phyloP scores from a whole-genome alignment of 768 basidiomycete species.

The Agrocybe chaxingu region DNA sequence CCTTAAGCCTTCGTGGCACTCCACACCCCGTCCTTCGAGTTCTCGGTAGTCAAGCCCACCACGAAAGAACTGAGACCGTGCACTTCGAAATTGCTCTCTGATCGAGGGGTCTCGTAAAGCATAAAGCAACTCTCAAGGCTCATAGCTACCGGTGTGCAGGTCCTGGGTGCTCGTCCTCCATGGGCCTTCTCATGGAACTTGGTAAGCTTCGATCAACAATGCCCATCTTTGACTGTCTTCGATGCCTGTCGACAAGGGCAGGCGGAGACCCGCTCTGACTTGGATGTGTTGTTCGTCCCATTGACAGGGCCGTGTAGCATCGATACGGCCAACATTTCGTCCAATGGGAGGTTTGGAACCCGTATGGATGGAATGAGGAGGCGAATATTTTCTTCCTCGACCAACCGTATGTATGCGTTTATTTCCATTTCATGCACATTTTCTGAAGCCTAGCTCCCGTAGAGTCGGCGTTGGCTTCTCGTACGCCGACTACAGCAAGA shows the following conservation, averaged over 20 bases:
- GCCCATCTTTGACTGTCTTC: neutral
- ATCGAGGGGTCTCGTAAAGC: too few species aligned
- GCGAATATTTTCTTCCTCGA: slow-evolving; percentile 73
- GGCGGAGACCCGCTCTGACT: neutral
- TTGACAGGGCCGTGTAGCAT: slow-evolving; percentile 41
- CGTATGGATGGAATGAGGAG: slow-evolving; percentile 61
- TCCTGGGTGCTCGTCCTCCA: slow-evolving; percentile 49
- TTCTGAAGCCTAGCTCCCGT: neutral
- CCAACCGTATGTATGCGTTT: slow-evolving; percentile 41
- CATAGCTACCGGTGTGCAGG: slow-evolving; percentile 31
- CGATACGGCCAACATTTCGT: slow-evolving; percentile 50
- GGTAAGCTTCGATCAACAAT: slow-evolving; percentile 35
- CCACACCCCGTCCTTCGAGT: neutral
- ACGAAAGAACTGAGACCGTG: slow-evolving; percentile 1
- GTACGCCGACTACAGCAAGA: slow-evolving; percentile 67
- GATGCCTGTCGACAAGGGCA: neutral
- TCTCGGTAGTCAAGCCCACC: slow-evolving; percentile 7
- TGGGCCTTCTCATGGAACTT: slow-evolving; percentile 70
- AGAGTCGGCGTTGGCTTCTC: slow-evolving; percentile 73
- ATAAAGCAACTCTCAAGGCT: too few species aligned
- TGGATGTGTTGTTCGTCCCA: neutral
- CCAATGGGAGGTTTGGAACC: slow-evolving; percentile 62
- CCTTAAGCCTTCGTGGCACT: too few species aligned
- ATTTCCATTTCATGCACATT: neutral
- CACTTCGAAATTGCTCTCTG: neutral